Conservation (phyloP, 2,329 filamentous ascomycete genomes). For the Arthrinium puccinioides region DNA sequence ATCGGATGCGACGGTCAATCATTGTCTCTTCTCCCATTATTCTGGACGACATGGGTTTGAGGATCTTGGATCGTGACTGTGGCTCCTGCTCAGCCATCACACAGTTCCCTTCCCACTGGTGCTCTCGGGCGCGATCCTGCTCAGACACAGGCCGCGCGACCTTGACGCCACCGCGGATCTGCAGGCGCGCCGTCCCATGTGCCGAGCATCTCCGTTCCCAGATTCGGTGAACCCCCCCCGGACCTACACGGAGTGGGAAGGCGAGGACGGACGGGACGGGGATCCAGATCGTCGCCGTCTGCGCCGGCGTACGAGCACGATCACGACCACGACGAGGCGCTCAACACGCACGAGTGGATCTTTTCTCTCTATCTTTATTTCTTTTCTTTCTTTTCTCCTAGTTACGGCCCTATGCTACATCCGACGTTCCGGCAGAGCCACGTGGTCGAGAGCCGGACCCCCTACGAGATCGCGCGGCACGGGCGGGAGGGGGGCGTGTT, state of each 20-base stretch:
- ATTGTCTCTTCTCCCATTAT: no score
- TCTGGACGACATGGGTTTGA: no score
- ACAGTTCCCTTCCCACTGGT: no score
- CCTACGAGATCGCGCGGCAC: constrained; percentile 26
- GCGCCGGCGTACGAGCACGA: constrained; percentile 35
- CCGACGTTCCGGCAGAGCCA: constrained; percentile 31
- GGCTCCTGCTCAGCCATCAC: no score
- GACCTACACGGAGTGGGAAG: constrained; percentile 24
- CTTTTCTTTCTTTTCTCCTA: no score
- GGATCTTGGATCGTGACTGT: no score
- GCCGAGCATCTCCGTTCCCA: constrained; percentile 29
- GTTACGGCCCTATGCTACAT: no score
- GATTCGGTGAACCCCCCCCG: constrained; percentile 22
- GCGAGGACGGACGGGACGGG: constrained; percentile 18
- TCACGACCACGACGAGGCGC: constrained; percentile 11
- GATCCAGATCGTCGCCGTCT: constrained; percentile 31
- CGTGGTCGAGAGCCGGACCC: constrained; percentile 24
- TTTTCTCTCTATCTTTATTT: no score
- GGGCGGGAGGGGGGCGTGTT: constrained; percentile 28
- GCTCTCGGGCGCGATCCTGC: no score
- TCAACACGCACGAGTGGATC: constrained; percentile 35
- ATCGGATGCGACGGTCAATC: no score
- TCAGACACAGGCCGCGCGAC: no score
- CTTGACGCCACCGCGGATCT: constrained; percentile 16
- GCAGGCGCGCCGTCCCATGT: constrained; percentile 37